Conservation (phyloP, 2,329 filamentous ascomycete species). For the Exophiala oligosperma region DNA sequence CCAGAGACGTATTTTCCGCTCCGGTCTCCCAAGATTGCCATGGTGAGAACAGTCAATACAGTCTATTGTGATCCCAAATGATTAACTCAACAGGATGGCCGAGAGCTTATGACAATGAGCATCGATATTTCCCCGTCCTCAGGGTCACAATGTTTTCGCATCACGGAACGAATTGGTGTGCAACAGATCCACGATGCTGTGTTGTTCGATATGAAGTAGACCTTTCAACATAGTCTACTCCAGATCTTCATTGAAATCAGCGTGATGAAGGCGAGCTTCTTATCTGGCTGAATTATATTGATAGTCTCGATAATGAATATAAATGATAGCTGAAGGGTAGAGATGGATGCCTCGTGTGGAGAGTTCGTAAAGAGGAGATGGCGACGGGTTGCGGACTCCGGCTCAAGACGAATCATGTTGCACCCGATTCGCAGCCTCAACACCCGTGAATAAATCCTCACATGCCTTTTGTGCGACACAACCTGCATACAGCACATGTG, state of each 20-base stretch:
- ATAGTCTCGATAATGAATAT: no score
- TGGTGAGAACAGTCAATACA: not conserved
- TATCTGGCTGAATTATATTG: no score
- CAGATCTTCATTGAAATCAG: no score
- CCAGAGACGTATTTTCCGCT: not conserved
- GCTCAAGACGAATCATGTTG: not conserved
- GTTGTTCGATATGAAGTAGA: not conserved
- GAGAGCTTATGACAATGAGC: not conserved
- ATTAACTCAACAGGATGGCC: not conserved
- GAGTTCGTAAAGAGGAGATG: not conserved
- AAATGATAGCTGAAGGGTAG: not conserved
- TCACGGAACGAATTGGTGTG: not conserved
- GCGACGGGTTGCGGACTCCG: not conserved
- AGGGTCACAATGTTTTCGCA: not conserved
- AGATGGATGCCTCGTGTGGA: not conserved
- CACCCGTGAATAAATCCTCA: not conserved
- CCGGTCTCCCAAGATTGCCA: not conserved
- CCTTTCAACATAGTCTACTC: not conserved
- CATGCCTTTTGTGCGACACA: not conserved
- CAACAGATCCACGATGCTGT: not conserved
- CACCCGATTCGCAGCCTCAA: not conserved
- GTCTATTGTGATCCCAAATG: not conserved
- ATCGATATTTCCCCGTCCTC: not conserved
- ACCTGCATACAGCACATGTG: constrained; percentile 9
- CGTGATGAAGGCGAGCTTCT: no score